These are phyloP conservation scores for Kazachstania sp. DNA, from an alignment of 1,139 yeast genomes.

Conservation along the genomic window DNA sequence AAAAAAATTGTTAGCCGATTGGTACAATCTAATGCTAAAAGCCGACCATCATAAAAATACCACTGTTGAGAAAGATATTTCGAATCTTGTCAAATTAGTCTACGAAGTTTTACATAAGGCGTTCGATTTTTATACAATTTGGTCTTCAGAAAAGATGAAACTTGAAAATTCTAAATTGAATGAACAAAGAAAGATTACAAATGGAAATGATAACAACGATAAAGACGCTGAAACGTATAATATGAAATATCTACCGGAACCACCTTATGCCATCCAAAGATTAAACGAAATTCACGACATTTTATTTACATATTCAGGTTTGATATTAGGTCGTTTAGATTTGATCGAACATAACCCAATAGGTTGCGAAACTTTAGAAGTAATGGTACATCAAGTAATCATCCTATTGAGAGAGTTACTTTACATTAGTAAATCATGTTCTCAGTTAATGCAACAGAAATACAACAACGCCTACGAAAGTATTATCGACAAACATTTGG, in stretches of 20 bases:
- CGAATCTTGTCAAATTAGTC: conserved; percentile 61
- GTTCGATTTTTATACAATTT: conserved; percentile 59
- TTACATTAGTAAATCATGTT: conserved; percentile 48
- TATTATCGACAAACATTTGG: conserved; percentile 46
- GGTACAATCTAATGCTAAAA: conserved; percentile 80
- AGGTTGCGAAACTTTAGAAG: conserved; percentile 61
- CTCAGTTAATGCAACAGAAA: conserved; percentile 30
- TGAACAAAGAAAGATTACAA: background rate
- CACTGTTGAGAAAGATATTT: conserved; percentile 55
- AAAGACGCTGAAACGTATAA: conserved; percentile 1
- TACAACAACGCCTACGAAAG: conserved; percentile 30
- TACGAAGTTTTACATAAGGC: conserved; percentile 70
- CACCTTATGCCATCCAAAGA: conserved; percentile 66
- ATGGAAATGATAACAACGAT: conserved; percentile 12
- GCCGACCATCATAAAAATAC: conserved; percentile 80
- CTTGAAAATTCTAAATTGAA: conserved; percentile 22
- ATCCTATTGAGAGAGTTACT: conserved; percentile 54
- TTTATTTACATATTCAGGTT: conserved; percentile 59
- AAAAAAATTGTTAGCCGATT: conserved; percentile 75
- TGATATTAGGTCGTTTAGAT: conserved; percentile 65
- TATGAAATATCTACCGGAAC: conserved; percentile 34
- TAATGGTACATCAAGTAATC: conserved; percentile 59
- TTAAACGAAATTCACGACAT: conserved; percentile 68
- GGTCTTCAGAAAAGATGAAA: conserved; percentile 52
- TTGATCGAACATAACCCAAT: conserved; percentile 62